Evolutionary conservation across 257 asterid genomes (phyloP), one percentile per base, ranked within the genome.

Genomic region (Knoxia roxburghii): DNA sequence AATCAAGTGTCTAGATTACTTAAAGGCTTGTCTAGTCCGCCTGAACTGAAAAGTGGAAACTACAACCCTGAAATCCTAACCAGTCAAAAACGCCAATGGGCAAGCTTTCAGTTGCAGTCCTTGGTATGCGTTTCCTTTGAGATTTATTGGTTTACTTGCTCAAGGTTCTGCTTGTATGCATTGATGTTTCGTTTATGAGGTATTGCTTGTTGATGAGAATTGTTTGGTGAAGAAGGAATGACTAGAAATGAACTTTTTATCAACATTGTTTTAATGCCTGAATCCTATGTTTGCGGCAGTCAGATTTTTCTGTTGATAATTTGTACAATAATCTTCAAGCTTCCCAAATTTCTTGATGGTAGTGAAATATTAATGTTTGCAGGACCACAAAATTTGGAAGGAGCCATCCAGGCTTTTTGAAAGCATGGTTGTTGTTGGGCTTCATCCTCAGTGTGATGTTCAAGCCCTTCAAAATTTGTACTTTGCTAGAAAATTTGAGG

Each of bases 21-120:
- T 50, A 90, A 87, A 82, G 99, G 98, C 53, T 77, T 94, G 51
- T 87, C 99, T 26, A 81, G 79, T 72, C 93, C 99, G 59, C 83
- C 99, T 63, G 90, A 83, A 75, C 86, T 80, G 68, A 89, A 84
- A 79, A 76, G 81, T 59, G 87, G 96, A 61, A 73, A 78, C 37
- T 94, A 90, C 85, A 94, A 94, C 80, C 99, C 99, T 21, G 99
- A 94, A 83, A 73, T 91, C 54, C 83, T 94, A 37, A 94, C 99
- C 39, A 94, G 96, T 83, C 99, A 85, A 79, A 94, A 94, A 70
- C 96, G 99, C 39, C 99, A 94, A 82, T 94, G 99, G 99, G 96
- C 99, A 64, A 87, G 77, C 86, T 84, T 89, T 79, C 99, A 94
- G 75, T 71, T 86, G 85, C 98, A 90, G 80, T 82, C 87, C 74